These are phyloP conservation scores for Acmispon strigosus DNA, from an alignment of 306 rosid species.

Conservation along the genomic window DNA sequence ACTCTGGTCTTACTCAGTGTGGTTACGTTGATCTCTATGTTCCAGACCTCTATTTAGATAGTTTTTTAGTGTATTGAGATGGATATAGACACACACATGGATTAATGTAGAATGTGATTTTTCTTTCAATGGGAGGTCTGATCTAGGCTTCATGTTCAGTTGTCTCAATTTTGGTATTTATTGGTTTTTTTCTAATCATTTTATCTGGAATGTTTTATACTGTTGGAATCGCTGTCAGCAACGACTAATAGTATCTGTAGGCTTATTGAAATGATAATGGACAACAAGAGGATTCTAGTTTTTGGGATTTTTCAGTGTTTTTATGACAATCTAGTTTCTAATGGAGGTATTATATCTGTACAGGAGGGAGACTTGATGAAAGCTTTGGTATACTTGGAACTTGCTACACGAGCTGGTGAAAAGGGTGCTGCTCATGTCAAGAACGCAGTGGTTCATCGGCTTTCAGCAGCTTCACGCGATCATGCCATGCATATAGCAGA, in stretches of 20 bases:
- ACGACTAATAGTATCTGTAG: not conserved
- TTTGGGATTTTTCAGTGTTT: not conserved
- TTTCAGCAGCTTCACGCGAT: constrained; percentile 52
- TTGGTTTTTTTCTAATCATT: not conserved
- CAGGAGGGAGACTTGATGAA: constrained; percentile 79
- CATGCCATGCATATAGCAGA: constrained; percentile 51
- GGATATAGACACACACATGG: not conserved
- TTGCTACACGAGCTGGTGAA: constrained; percentile 75
- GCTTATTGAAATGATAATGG: constrained; percentile 15
- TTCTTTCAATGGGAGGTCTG: not conserved
- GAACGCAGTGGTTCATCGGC: constrained; percentile 52
- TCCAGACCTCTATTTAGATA: not conserved
- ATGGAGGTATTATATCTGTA: constrained; percentile 10
- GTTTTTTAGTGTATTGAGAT: not conserved
- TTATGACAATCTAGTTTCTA: not conserved
- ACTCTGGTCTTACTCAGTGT: not conserved
- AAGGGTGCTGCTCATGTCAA: constrained; percentile 63
- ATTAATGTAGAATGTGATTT: not conserved
- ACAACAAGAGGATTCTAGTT: not conserved
- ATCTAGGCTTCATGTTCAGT: not conserved
- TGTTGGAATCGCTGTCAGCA: not conserved
- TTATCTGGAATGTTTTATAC: not conserved
- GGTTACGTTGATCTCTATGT: not conserved
- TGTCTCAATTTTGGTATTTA: not conserved
- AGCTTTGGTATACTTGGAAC: constrained; percentile 88